phyloP scores from a whole-genome alignment of 805 yeast species.

The Yamadazyma nakazawae region DNA sequence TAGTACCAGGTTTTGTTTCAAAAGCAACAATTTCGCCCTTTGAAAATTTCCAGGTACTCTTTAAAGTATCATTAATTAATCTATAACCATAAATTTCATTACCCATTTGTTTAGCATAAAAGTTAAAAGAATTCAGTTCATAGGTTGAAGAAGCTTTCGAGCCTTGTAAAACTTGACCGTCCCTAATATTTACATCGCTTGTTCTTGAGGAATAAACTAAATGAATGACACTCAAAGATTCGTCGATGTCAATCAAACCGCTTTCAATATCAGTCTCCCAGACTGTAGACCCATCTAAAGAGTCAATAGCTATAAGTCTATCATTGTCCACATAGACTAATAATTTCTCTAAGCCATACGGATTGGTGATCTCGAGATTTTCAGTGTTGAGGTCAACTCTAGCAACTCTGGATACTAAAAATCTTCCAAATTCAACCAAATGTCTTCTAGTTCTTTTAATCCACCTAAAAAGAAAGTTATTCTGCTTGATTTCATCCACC shows the following conservation, averaged over 20 bases:
- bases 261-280: constrained; percentile 33
- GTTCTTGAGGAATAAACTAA: neutral
- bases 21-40: constrained; percentile 16
- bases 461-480: constrained; percentile 25
- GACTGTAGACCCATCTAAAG: constrained; percentile 33
- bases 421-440: constrained; percentile 31
- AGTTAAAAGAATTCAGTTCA: neutral
- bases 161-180: constrained; percentile 14
- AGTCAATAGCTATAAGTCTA: constrained; percentile 42
- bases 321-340: constrained; percentile 21
- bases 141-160: too few species aligned
- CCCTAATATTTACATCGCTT: constrained; percentile 12
- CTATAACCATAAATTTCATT: constrained; percentile 21
- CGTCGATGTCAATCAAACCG: constrained; percentile 13
- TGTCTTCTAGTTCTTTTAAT: constrained; percentile 29
- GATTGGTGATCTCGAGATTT: constrained; percentile 8
- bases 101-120: constrained; percentile 1
- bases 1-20: constrained; percentile 19
- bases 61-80: constrained; percentile 13
- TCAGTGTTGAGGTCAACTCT: constrained; percentile 1
- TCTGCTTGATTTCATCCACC: constrained; percentile 24
- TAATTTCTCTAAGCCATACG: constrained; percentile 32
- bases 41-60: constrained; percentile 31
- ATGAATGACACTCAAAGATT: neutral
- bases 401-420: constrained; percentile 14